phyloP scores from a whole-genome alignment of 163 green algal species.

The Scenedesmus sp. region DNA sequence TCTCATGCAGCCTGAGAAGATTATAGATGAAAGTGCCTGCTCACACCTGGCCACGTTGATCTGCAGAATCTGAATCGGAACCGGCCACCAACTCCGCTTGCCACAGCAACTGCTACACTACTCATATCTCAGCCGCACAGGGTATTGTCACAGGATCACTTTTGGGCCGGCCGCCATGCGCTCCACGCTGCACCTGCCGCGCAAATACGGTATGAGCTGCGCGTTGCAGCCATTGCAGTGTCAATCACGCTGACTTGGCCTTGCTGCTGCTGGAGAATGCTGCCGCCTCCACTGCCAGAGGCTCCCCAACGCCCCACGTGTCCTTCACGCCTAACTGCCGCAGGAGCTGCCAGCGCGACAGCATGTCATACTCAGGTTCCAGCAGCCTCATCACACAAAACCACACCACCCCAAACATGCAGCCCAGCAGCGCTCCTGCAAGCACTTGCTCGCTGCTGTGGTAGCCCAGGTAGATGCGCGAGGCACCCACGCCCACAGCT shows the following conservation, averaged over 20 bases:
- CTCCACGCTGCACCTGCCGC: background rate
- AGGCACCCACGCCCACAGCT: conserved; percentile 54
- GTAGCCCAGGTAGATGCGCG: conserved; percentile 78
- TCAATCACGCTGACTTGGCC: background rate
- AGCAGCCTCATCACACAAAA: background rate
- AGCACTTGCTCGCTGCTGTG: conserved; percentile 70
- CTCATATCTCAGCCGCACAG: too few relatives aligned
- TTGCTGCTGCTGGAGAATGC: background rate
- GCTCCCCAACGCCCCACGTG: conserved; percentile 30
- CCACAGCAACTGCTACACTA: too few relatives aligned
- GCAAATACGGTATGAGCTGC: too few relatives aligned
- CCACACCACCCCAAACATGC: conserved; percentile 10
- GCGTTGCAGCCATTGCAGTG: background rate
- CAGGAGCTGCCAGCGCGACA: background rate
- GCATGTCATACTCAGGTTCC: background rate
- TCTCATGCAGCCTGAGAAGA: too few relatives aligned
- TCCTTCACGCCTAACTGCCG: conserved; percentile 35
- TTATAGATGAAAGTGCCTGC: too few relatives aligned
- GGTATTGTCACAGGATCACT: too few relatives aligned
- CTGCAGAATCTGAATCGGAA: too few relatives aligned
- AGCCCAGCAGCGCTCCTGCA: conserved; percentile 63
- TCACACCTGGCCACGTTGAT: too few relatives aligned
- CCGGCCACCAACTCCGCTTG: too few relatives aligned
- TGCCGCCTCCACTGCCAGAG: background rate
- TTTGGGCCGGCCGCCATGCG: too few relatives aligned